These are phyloP conservation scores for Immersiporthe knoxdaviesiana DNA, from an alignment of 2,329 filamentous ascomycete genomes.

Conservation along the genomic window DNA sequence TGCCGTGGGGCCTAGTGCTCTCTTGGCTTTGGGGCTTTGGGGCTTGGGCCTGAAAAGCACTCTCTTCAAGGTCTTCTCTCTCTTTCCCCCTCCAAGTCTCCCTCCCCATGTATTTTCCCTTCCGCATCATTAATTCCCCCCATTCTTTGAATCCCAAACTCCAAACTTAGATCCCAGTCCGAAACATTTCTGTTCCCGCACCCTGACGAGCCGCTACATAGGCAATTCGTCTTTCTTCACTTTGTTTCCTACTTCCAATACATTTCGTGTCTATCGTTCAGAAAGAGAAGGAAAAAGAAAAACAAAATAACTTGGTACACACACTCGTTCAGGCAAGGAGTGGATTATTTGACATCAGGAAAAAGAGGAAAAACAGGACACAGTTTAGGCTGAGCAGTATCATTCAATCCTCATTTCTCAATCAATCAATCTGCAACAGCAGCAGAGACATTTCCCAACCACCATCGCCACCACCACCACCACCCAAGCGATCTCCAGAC, in stretches of 20 bases:
- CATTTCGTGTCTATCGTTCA: constrained; percentile 22
- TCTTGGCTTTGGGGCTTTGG: neutral
- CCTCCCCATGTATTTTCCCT: constrained; percentile 6
- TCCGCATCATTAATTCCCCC: neutral
- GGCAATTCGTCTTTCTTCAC: constrained; percentile 9
- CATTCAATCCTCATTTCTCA: neutral
- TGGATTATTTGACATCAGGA: neutral
- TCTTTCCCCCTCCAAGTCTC: constrained; percentile 1
- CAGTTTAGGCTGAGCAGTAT: neutral
- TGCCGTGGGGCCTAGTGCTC: neutral
- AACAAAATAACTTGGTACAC: neutral
- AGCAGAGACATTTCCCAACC: neutral
- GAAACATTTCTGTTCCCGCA: constrained; percentile 25
- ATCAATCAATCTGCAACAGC: constrained; percentile 14
- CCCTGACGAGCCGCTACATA: constrained; percentile 12
- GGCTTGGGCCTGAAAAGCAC: neutral
- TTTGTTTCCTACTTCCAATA: constrained; percentile 15
- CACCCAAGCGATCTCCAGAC: constrained; percentile 8
- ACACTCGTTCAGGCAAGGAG: constrained; percentile 6
- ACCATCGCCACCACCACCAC: too few species aligned
- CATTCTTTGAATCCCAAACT: neutral
- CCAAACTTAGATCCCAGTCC: constrained; percentile 27
- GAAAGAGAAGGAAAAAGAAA: too few species aligned
- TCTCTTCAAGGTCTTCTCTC: neutral
- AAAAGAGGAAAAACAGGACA: neutral